phyloP scores from a whole-genome alignment of 352 stramenopile species.

The Globisporangium lucens region DNA sequence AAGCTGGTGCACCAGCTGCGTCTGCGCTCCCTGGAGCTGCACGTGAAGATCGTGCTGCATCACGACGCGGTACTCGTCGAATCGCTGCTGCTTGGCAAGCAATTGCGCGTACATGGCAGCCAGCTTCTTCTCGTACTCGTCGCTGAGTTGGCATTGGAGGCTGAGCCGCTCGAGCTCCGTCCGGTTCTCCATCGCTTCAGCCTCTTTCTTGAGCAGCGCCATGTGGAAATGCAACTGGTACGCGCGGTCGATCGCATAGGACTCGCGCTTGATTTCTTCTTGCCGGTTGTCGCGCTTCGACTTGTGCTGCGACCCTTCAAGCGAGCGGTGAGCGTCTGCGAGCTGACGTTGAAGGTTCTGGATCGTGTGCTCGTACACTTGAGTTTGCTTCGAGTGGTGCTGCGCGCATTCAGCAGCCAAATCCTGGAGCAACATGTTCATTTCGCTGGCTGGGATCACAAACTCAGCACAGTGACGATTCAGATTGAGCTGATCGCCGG shows the following conservation, averaged over 20 bases:
- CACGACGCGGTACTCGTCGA: conserved; percentile 52
- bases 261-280: conserved; percentile 38
- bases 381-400: neutral
- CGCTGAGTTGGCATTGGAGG: conserved; percentile 40
- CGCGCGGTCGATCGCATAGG: conserved; percentile 36
- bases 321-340: neutral
- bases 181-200: conserved; percentile 23
- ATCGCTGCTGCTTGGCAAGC: conserved; percentile 54
- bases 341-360: conserved; percentile 5
- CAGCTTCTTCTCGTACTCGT: conserved; percentile 60
- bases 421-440: conserved; percentile 19
- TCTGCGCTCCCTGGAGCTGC: conserved; percentile 54
- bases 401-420: conserved; percentile 7
- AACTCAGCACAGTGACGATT: conserved; percentile 4
- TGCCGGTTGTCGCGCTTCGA: conserved; percentile 15
- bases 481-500: neutral
- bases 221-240: conserved; percentile 46
- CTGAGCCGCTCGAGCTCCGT: conserved; percentile 38
- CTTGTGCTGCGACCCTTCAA: neutral
- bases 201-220: conserved; percentile 29
- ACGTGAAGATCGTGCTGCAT: conserved; percentile 62
- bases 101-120: conserved; percentile 48
- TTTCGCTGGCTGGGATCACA: conserved; percentile 20
- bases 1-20: conserved; percentile 52
- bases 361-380: neutral